Base-by-base conservation (phyloP, 2,329 filamentous ascomycete genomes). In the Endothia cerciana region DNA sequence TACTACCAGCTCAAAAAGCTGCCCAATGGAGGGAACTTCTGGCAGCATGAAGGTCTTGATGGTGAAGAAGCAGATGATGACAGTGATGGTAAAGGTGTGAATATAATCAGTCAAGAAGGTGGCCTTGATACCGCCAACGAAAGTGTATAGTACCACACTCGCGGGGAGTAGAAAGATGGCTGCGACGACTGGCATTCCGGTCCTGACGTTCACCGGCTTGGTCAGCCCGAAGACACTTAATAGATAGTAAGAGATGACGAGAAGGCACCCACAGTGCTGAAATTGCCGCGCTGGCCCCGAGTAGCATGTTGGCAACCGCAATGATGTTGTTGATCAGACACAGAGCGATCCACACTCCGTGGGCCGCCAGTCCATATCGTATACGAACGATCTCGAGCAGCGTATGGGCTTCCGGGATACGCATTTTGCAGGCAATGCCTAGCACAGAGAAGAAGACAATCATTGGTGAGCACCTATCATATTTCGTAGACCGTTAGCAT, bases 271-370 rank as follows among this genome's bases (percentile, higher is more conserved):
- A 66, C 66, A 69, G 68, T 4, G 78, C 75, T 11, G 76, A 75
- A 13, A 82, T 80, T 0, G 77, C 80, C 1, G 79, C 77, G 10
- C 78, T 77, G 3, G 78, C 79, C 2, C 79, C 80, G 0, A 86
- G 74, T 0, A 86, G 70, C 83, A 86, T 85, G 68, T 84, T 85
- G 3, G 83, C 80, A 36, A 81, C 79, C 0, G 81, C 82, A 45
- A 86, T 80, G 45, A 85, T 80, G 68, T 86, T 85, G 72, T 85
- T 85, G 40, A 85, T 77, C 10, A 86, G 71, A 62, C 82, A 84
- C 0, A 85, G 74, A 0, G 79, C 76, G 68, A 85, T 85, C 73
- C 80, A 85, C 0, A 85, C 81, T 19, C 83, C 73, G 69, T 86
- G 84, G 0, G 81, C 83, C 0, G 75, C 62, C 0, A 74, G 74